A percentile compares a stretch with the other conserved stretches of the same genome.
phyloP scores from a whole-genome alignment of 148 eudicot species.

The Vaccinium myrtillus region DNA sequence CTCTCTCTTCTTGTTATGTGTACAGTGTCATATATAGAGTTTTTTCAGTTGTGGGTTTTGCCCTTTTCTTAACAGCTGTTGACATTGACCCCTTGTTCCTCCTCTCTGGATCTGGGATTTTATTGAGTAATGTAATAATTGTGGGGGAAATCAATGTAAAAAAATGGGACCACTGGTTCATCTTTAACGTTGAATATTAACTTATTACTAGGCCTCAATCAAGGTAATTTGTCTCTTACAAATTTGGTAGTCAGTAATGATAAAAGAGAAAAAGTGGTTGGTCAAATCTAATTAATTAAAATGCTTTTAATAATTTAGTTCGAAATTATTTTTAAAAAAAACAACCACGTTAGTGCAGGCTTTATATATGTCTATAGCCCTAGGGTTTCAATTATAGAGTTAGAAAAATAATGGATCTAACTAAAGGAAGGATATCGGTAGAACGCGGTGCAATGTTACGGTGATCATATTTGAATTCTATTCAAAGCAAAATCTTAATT shows the following conservation, averaged over 20 bases:
- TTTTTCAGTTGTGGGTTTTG: constrained; percentile 19
- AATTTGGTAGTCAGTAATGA: background rate
- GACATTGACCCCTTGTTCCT: constrained; percentile 31
- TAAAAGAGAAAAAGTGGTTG: background rate
- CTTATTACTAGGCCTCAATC: constrained; percentile 6
- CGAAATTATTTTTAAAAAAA: background rate
- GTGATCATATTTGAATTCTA: too few relatives aligned
- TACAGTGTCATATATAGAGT: constrained; percentile 14
- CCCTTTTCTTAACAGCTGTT: constrained; percentile 33
- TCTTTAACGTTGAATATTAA: background rate
- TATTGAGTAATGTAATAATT: background rate
- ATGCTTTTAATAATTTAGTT: background rate
- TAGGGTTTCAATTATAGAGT: background rate
- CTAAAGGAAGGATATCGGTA: background rate
- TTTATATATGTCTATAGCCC: background rate
- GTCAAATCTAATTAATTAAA: background rate
- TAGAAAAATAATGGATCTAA: background rate
- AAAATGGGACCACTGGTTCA: background rate
- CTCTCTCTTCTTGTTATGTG: background rate
- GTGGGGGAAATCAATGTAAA: background rate
- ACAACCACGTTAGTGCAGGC: background rate
- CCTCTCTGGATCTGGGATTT: constrained; percentile 2
- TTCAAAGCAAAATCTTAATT: too few relatives aligned
- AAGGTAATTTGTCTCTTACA: constrained; percentile 1
- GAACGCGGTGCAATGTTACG: background rate